Percentiles rank a stretch among this genome's conserved stretches.
Evolutionary conservation across 805 yeast species (phyloP).

Genomic region (Zygosaccharomyces bailii): DNA sequence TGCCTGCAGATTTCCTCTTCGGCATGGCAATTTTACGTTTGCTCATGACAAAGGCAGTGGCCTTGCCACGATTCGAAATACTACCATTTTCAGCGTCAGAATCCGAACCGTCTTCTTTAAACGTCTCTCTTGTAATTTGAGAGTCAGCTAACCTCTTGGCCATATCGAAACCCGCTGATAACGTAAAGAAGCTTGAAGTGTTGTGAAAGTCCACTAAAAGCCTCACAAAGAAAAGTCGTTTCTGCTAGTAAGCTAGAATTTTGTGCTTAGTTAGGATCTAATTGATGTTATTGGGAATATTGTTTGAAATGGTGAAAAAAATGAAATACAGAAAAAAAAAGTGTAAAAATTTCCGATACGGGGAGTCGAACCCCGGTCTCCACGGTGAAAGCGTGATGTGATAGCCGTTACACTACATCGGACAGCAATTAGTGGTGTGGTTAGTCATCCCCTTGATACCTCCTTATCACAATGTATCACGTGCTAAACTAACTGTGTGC

Average conservation of each 20-base stretch:
- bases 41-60: constrained; percentile 61
- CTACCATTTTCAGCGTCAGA: constrained; percentile 40
- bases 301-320: background rate
- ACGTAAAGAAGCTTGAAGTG: background rate
- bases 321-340: background rate
- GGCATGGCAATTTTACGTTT: constrained; percentile 67
- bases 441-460: too few relatives aligned
- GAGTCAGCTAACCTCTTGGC: constrained; percentile 65
- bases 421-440: too few relatives aligned
- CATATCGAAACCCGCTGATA: constrained; percentile 37
- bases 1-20: constrained; percentile 38
- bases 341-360: constrained; percentile 32
- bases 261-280: too few relatives aligned
- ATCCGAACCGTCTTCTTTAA: constrained; percentile 32
- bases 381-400: constrained; percentile 41
- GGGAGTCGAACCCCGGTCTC: constrained; percentile 42
- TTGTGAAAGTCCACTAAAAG: background rate
- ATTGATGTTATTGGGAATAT: too few relatives aligned
- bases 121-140: constrained; percentile 58
- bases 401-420: constrained; percentile 41
- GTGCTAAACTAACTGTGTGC: too few relatives aligned
- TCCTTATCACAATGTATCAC: too few relatives aligned
- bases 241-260: too few relatives aligned
- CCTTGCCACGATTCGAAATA: constrained; percentile 34
- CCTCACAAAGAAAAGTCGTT: background rate